These are phyloP conservation scores for Diaporthe amygdali DNA, from an alignment of 2,329 filamentous ascomycete species.

Conservation along the genomic window DNA sequence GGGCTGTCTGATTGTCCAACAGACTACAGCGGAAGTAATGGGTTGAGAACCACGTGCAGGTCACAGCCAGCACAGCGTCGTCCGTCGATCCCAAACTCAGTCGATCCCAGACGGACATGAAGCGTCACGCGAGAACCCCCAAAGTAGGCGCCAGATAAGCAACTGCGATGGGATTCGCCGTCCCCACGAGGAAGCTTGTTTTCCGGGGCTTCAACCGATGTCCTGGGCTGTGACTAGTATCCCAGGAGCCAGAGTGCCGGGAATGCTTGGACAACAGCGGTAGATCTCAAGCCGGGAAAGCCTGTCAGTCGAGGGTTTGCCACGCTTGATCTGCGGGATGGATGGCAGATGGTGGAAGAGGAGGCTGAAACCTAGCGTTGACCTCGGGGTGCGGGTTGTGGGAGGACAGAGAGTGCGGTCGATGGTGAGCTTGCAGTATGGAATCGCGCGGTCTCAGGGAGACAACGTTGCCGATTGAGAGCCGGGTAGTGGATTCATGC, in stretches of 20 bases:
- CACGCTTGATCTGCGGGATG: background rate
- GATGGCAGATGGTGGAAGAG: background rate
- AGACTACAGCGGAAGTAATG: conserved; percentile 10
- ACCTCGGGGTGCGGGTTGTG: background rate
- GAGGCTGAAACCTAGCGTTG: conserved; percentile 17
- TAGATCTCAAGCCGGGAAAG: background rate
- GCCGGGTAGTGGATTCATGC: conserved; percentile 12
- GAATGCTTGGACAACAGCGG: background rate
- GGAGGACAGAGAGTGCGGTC: background rate
- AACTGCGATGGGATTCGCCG: conserved; percentile 26
- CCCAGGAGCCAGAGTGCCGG: conserved; percentile 1
- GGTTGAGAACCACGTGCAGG: conserved; percentile 19
- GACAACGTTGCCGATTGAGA: background rate
- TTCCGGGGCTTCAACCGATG: conserved; percentile 20
- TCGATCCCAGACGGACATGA: conserved; percentile 31
- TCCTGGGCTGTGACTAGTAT: background rate
- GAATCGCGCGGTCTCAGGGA: conserved; percentile 14
- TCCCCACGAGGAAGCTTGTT: background rate
- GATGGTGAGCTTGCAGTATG: background rate
- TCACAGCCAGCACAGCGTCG: background rate
- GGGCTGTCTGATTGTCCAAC: conserved; percentile 24
- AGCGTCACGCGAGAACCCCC: conserved; percentile 22
- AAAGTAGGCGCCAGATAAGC: conserved; percentile 26
- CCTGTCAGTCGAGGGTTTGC: background rate
- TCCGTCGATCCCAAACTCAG: conserved; percentile 27